A percentile compares a stretch with the other conserved stretches of the same genome.
Conservation (phyloP, 2,329 filamentous ascomycete genomes). For the Lecanoromycetidae sp. region DNA sequence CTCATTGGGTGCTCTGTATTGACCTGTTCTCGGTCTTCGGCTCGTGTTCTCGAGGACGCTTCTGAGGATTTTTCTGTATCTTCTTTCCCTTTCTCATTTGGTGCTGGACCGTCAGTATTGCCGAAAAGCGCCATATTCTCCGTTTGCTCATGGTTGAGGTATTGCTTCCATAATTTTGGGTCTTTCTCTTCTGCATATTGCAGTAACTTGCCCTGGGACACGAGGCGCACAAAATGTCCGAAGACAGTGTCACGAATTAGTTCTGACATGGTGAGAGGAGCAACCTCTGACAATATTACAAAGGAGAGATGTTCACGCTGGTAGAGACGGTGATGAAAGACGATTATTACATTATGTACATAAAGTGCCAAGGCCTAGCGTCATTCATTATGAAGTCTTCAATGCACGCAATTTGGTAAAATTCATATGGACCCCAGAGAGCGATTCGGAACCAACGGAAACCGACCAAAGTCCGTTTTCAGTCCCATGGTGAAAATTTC, state of each 20-base stretch:
- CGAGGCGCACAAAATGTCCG: conserved; percentile 31
- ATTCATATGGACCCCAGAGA: too few species aligned
- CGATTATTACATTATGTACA: neutral
- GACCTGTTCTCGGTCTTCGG: too few species aligned
- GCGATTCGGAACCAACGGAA: too few species aligned
- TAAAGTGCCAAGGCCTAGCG: too few species aligned
- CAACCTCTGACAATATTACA: neutral
- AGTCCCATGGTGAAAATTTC: neutral
- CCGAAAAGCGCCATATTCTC: conserved; percentile 37
- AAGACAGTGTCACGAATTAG: conserved; percentile 35
- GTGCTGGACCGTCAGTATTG: conserved; percentile 26
- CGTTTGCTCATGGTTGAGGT: conserved; percentile 39
- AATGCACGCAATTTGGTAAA: too few species aligned
- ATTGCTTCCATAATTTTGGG: conserved; percentile 37
- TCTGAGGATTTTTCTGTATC: conserved; percentile 16
- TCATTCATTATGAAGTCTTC: neutral
- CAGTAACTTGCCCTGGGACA: conserved; percentile 28
- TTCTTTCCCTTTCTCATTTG: conserved; percentile 16
- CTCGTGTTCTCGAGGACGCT: too few species aligned
- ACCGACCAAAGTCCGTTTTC: too few species aligned
- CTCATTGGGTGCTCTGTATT: too few species aligned
- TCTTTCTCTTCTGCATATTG: conserved; percentile 38
- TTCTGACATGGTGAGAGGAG: conserved; percentile 23
- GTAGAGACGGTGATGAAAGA: neutral
- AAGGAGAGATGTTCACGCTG: neutral